Percentiles rank a stretch among this genome's conserved stretches.
Conservation (phyloP, 352 stramenopile genomes). For the Phytophthora lateralis region DNA sequence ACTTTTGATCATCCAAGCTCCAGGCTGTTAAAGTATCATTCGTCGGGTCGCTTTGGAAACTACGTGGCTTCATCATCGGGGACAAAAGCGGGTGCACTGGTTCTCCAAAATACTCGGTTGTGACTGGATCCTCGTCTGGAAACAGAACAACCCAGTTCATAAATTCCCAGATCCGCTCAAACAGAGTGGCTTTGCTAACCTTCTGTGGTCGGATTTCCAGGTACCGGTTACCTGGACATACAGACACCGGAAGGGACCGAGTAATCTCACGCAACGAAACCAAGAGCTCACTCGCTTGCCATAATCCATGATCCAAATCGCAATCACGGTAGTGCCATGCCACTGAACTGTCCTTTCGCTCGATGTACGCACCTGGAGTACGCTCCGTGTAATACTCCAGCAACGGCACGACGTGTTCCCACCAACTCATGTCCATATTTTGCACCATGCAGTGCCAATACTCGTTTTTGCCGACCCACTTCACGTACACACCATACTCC, state of each 20-base stretch:
- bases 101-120: constrained; percentile 78
- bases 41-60: constrained; percentile 19
- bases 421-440: constrained; percentile 83
- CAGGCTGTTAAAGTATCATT: constrained; percentile 10
- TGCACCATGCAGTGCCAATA: constrained; percentile 81
- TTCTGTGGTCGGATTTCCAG: constrained; percentile 81
- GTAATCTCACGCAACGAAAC: constrained; percentile 81
- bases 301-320: constrained; percentile 86
- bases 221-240: constrained; percentile 78
- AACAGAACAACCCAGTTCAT: constrained; percentile 79
- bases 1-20: constrained; percentile 15
- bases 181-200: constrained; percentile 80
- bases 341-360: constrained; percentile 85
- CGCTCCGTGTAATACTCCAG: constrained; percentile 87
- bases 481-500: constrained; percentile 84
- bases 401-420: constrained; percentile 76
- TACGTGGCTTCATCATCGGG: constrained; percentile 53
- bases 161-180: constrained; percentile 86
- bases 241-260: constrained; percentile 67
- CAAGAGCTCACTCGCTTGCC: constrained; percentile 91
- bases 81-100: constrained; percentile 46
- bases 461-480: constrained; percentile 67
- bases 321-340: constrained; percentile 92
- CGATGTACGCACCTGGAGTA: constrained; percentile 83
- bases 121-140: constrained; percentile 65